Percentiles rank a stretch among this genome's conserved stretches.
Evolutionary conservation across 2,329 filamentous ascomycete species (phyloP).

Genomic region (Epichloe bromicola): DNA sequence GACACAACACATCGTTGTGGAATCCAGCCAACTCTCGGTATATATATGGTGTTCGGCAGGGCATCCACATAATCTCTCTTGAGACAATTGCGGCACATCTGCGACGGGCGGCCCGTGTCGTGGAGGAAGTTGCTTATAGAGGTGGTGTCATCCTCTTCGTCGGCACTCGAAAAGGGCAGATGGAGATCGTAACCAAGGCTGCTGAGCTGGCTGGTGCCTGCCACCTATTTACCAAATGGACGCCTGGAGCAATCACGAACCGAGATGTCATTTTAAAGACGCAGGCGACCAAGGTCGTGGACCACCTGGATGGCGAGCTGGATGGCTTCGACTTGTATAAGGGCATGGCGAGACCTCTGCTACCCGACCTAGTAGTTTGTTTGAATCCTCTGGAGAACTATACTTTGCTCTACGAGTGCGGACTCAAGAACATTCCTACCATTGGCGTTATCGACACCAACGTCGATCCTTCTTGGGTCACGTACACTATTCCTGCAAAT

Average conservation of each 20-base stretch:
- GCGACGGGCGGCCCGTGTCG: slow-evolving; percentile 82
- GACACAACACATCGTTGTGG: slow-evolving; percentile 84
- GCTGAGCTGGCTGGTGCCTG: slow-evolving; percentile 67
- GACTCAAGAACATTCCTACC: slow-evolving; percentile 75
- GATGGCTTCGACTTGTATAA: slow-evolving; percentile 53
- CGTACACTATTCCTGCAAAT: slow-evolving; percentile 92
- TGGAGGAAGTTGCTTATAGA: slow-evolving; percentile 70
- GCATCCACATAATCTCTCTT: slow-evolving; percentile 84
- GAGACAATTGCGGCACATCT: slow-evolving; percentile 82
- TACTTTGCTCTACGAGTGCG: slow-evolving; percentile 81
- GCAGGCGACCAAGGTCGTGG: slow-evolving; percentile 60
- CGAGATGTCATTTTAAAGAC: slow-evolving; percentile 72
- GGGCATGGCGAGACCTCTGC: slow-evolving; percentile 49
- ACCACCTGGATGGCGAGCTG: slow-evolving; percentile 53
- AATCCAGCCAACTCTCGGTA: slow-evolving; percentile 89
- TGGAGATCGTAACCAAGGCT: slow-evolving; percentile 66
- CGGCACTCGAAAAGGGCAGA: slow-evolving; percentile 73
- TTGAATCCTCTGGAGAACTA: slow-evolving; percentile 91
- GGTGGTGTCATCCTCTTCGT: slow-evolving; percentile 86
- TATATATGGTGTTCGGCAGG: slow-evolving; percentile 80
- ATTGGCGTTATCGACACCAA: slow-evolving; percentile 94
- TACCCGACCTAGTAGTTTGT: slow-evolving; percentile 84
- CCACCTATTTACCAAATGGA: slow-evolving; percentile 89
- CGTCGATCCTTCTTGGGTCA: slow-evolving; percentile 83
- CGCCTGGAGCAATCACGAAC: slow-evolving; percentile 83